Base-by-base conservation (phyloP, 495 filamentous ascomycete species). In the Neurospora sp. region DNA sequence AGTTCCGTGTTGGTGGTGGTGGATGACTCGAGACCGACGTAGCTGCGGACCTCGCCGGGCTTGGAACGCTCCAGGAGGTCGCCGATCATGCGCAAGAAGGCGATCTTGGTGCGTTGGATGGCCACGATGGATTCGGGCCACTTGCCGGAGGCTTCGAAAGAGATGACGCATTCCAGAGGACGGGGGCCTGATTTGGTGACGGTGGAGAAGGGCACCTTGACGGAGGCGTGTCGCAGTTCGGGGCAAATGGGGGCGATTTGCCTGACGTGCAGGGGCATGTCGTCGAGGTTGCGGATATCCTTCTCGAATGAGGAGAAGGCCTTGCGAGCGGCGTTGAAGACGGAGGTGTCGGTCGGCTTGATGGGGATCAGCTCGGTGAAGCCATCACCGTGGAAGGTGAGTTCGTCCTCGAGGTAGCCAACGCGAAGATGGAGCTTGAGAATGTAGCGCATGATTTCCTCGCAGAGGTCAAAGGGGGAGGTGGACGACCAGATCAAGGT, bases 121-220 rank as follows among this genome's bases (percentile, higher is more conserved):
- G 96, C 94, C 10, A 85, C 85, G 8, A 98, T 82, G 76, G 95
- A 91, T 75, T 98, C 94, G 0, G 96, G 96, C 96, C 96, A 99
- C 71, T 94, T 91, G 10, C 88, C 89, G 5, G 96, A 98, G 40
- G 92, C 93, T 82, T 99, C 96, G 76, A 99, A 98, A 74, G 95
- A 94, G 35, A 99, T 85, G 42, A 92, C 84, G 70, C 94, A 84
- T 71, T 95, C 90, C 76, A 86, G 78, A 1, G 84, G 84, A 0
- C 73, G 78, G 1, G 77, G 76, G 4, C 78, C 74, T 1, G 80
- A 82, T 68, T 82, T 83, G 37, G 78, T 75, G 16, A 79, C 75
- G 16, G 78, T 80, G 40, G 87, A 76, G 20, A 78, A 74, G 9
- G 88, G 89, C 27, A 78, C 78, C 38, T 83, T 83, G 70, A 91